Evolutionary conservation across 192 early-diverging fungal species (phyloP).

Genomic region (Umbelopsis ramanniana): DNA sequence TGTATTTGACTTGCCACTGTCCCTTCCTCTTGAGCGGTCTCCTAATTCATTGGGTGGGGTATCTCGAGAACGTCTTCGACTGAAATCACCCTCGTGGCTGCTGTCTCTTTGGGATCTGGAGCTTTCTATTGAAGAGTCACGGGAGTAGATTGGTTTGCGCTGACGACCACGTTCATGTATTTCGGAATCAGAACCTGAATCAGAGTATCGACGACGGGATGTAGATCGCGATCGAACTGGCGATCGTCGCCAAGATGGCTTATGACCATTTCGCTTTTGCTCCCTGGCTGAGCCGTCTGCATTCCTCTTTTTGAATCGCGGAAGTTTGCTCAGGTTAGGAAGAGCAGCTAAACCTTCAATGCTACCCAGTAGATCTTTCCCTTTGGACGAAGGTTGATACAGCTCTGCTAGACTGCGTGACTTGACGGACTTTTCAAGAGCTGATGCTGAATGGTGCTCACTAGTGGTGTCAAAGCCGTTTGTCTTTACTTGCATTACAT

Average conservation of each 20-base stretch:
- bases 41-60: background rate
- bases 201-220: background rate
- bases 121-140: slow-evolving; percentile 19
- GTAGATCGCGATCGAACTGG: background rate
- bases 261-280: slow-evolving; percentile 2
- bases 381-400: background rate
- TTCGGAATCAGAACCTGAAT: background rate
- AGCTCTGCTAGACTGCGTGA: background rate
- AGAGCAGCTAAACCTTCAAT: slow-evolving; percentile 5
- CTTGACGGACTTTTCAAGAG: background rate
- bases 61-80: slow-evolving; percentile 28
- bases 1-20: background rate
- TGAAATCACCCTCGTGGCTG: slow-evolving; percentile 6
- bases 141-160: slow-evolving; percentile 19
- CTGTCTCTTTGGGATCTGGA: slow-evolving; percentile 20
- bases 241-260: slow-evolving; percentile 7
- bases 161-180: slow-evolving; percentile 20
- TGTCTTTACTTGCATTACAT: background rate
- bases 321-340: slow-evolving; percentile 40
- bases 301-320: slow-evolving; percentile 49
- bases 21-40: background rate
- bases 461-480: background rate
- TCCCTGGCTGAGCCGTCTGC: background rate
- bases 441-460: background rate
- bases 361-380: background rate